Percentiles rank a stretch among this genome's conserved stretches.
Conservation (phyloP, 805 yeast genomes). For the Ogataea parapolymorpha region DNA sequence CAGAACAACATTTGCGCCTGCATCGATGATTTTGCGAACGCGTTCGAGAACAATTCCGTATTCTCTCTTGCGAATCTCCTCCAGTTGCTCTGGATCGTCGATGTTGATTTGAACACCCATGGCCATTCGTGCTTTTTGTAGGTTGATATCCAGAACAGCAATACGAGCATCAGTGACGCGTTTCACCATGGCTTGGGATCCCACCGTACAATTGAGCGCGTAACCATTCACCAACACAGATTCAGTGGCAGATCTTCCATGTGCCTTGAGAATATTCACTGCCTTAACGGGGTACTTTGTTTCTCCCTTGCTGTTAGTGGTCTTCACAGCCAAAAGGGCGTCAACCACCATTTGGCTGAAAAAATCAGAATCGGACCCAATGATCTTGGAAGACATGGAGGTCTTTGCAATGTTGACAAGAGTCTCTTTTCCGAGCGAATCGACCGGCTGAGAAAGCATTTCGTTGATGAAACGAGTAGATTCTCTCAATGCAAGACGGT, state of each 20-base stretch:
- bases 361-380: conserved; percentile 90
- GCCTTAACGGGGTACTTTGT: conserved; percentile 94
- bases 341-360: conserved; percentile 90
- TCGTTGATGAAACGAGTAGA: conserved; percentile 84
- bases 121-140: conserved; percentile 96
- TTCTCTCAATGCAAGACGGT: conserved; percentile 88
- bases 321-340: conserved; percentile 91
- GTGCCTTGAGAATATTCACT: conserved; percentile 92
- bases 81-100: conserved; percentile 90
- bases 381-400: conserved; percentile 94
- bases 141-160: conserved; percentile 86
- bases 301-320: conserved; percentile 85
- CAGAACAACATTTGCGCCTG: conserved; percentile 91
- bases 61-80: conserved; percentile 86
- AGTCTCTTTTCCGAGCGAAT: conserved; percentile 75
- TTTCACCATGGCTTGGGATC: conserved; percentile 94
- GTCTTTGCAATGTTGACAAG: conserved; percentile 91
- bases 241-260: conserved; percentile 89
- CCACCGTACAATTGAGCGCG: conserved; percentile 95
- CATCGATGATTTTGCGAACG: conserved; percentile 70
- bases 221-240: conserved; percentile 88
- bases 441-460: conserved; percentile 78
- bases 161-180: conserved; percentile 67
- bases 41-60: conserved; percentile 81
- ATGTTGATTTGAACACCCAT: conserved; percentile 97